Conservation (phyloP, 2,329 filamentous ascomycete genomes). For the Epicoccum nigrum region DNA sequence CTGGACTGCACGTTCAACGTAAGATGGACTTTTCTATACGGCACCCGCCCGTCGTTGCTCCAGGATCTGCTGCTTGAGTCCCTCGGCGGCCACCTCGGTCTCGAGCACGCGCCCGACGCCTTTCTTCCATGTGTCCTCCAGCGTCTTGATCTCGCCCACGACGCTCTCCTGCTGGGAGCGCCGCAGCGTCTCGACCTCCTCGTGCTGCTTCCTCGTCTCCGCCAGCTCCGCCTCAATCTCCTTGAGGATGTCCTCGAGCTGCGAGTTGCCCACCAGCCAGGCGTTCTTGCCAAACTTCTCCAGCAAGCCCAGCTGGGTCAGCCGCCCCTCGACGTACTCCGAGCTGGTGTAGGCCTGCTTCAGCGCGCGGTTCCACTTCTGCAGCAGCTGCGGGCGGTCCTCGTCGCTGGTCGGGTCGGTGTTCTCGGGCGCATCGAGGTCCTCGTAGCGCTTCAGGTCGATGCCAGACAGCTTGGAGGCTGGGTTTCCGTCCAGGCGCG, state of each 20-base stretch:
- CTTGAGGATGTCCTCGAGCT: slow-evolving; percentile 74
- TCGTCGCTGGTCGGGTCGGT: slow-evolving; percentile 47
- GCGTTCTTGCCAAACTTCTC: slow-evolving; percentile 85
- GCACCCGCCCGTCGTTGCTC: slow-evolving; percentile 44
- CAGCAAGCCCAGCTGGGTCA: slow-evolving; percentile 72
- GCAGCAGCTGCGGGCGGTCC: slow-evolving; percentile 45
- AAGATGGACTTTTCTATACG: slow-evolving; percentile 17
- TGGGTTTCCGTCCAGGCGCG: slow-evolving; percentile 64
- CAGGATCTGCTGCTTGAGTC: slow-evolving; percentile 56
- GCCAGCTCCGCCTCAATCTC: slow-evolving; percentile 77
- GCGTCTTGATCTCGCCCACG: slow-evolving; percentile 71
- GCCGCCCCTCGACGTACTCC: slow-evolving; percentile 62
- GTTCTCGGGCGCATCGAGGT: slow-evolving; percentile 64
- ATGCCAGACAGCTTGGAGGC: slow-evolving; percentile 63
- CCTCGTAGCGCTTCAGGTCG: slow-evolving; percentile 83
- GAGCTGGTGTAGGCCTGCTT: slow-evolving; percentile 63
- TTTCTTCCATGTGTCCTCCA: slow-evolving; percentile 80
- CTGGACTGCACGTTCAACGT: neutral
- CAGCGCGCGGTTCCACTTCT: slow-evolving; percentile 59
- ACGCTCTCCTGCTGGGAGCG: slow-evolving; percentile 73
- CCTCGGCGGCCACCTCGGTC: slow-evolving; percentile 83
- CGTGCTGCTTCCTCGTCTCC: slow-evolving; percentile 69
- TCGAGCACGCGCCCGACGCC: slow-evolving; percentile 82
- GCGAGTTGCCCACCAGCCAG: slow-evolving; percentile 86
- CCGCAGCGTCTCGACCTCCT: slow-evolving; percentile 73